Conservation (phyloP, 345 rosid genomes). For the Arabis hirsuta region DNA sequence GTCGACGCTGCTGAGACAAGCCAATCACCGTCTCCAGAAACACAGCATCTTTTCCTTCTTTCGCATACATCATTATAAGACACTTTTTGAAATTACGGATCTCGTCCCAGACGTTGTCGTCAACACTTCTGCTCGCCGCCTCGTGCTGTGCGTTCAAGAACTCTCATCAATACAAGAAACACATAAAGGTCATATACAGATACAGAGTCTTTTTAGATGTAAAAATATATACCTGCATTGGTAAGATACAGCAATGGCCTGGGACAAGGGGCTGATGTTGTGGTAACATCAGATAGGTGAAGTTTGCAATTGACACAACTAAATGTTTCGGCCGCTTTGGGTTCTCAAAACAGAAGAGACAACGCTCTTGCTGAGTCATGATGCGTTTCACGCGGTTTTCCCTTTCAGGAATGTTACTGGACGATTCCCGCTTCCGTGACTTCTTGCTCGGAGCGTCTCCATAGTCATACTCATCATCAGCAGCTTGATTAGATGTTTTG, state of each 20-base stretch:
- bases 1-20: constrained; percentile 78
- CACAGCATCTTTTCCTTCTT: constrained; percentile 79
- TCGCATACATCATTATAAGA: constrained; percentile 85
- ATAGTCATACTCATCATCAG: constrained; percentile 90
- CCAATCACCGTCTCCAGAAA: constrained; percentile 92
- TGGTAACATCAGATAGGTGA: constrained; percentile 88
- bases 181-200: neutral
- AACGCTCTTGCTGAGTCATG: constrained; percentile 92
- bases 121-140: constrained; percentile 71
- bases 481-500: constrained; percentile 68
- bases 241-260: constrained; percentile 90
- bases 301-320: constrained; percentile 86
- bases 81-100: constrained; percentile 93
- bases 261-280: constrained; percentile 73
- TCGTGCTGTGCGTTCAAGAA: constrained; percentile 64
- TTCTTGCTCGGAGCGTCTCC: constrained; percentile 75
- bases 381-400: constrained; percentile 56
- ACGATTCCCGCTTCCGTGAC: constrained; percentile 49
- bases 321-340: constrained; percentile 85
- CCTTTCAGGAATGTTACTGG: constrained; percentile 46
- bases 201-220: neutral
- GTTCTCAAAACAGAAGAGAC: constrained; percentile 90
- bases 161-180: constrained; percentile 5
- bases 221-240: constrained; percentile 65
- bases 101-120: constrained; percentile 84